A percentile compares a stretch with the other conserved stretches of the same genome.
Evolutionary conservation across 352 stramenopile species (phyloP).

Genomic region (Globisporangium parvum): DNA sequence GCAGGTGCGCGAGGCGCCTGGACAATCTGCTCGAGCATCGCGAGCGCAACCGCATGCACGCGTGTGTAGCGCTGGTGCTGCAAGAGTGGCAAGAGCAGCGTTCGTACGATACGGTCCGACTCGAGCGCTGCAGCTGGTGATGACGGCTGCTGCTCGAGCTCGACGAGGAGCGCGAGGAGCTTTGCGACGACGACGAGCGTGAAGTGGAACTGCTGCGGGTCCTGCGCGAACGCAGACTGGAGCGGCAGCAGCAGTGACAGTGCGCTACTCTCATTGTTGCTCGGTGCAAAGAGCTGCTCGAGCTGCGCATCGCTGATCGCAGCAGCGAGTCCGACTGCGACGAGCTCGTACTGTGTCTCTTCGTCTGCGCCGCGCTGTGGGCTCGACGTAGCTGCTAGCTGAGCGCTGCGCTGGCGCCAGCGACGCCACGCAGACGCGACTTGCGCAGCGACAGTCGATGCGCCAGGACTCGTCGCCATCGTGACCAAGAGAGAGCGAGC

Average conservation of each 20-base stretch:
- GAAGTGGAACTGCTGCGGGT: conserved; percentile 31
- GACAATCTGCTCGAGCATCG: conserved; percentile 25
- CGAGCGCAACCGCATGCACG: conserved; percentile 24
- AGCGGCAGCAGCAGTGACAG: conserved; percentile 37
- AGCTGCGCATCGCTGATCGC: conserved; percentile 19
- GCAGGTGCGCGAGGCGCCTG: neutral
- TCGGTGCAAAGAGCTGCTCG: conserved; percentile 16
- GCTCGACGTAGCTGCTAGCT: neutral
- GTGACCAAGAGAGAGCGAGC: neutral
- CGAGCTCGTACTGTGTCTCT: conserved; percentile 50
- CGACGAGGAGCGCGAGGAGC: conserved; percentile 23
- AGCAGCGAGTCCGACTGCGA: conserved; percentile 30
- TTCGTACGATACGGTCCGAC: conserved; percentile 5
- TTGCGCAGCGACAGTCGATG: conserved; percentile 7
- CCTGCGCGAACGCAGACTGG: conserved; percentile 10
- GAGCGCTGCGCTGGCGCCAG: conserved; percentile 6
- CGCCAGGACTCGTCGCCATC: neutral
- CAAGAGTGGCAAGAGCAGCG: conserved; percentile 32
- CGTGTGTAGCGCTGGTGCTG: conserved; percentile 13
- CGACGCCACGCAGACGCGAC: conserved; percentile 13
- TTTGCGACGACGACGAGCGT: conserved; percentile 23
- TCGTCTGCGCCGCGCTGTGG: conserved; percentile 14
- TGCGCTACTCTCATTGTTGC: conserved; percentile 2
- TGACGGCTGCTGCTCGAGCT: conserved; percentile 4
- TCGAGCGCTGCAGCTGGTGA: neutral